Conservation (phyloP, 352 stramenopile species). For the Phytopythium kandeliae region DNA sequence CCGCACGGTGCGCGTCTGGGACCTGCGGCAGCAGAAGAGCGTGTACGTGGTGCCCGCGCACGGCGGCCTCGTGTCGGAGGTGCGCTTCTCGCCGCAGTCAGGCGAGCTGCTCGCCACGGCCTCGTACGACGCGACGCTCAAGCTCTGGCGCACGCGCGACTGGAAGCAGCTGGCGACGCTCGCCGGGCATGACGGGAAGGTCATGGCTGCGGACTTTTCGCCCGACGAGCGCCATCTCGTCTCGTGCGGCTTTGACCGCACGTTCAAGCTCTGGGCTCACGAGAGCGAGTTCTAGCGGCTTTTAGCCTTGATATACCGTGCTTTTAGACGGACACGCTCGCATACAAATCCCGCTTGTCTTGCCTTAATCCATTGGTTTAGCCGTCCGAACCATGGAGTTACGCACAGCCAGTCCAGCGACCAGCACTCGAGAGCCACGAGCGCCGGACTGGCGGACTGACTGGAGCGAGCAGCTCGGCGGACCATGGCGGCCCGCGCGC, state of each 20-base stretch:
- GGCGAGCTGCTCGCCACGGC: constrained; percentile 88
- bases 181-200: constrained; percentile 92
- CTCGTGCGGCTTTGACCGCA: constrained; percentile 88
- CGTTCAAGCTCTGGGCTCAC: constrained; percentile 91
- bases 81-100: constrained; percentile 76
- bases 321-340: no score
- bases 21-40: constrained; percentile 89
- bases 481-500: background rate
- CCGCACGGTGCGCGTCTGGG: constrained; percentile 95
- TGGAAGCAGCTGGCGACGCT: constrained; percentile 89
- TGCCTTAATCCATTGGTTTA: no score
- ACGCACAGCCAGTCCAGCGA: no score
- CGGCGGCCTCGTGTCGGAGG: constrained; percentile 91
- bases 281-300: constrained; percentile 74
- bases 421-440: no score
- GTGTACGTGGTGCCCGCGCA: constrained; percentile 94
- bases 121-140: constrained; percentile 94
- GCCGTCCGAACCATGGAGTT: no score
- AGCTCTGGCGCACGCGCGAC: constrained; percentile 93
- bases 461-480: no score
- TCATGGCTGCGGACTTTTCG: constrained; percentile 92
- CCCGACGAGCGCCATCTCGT: constrained; percentile 86
- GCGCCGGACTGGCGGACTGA: no score
- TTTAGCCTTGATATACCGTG: no score
- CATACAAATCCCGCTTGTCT: no score